Conservation (phyloP, 2,329 filamentous ascomycete species). For the Sporothrix humicola region DNA sequence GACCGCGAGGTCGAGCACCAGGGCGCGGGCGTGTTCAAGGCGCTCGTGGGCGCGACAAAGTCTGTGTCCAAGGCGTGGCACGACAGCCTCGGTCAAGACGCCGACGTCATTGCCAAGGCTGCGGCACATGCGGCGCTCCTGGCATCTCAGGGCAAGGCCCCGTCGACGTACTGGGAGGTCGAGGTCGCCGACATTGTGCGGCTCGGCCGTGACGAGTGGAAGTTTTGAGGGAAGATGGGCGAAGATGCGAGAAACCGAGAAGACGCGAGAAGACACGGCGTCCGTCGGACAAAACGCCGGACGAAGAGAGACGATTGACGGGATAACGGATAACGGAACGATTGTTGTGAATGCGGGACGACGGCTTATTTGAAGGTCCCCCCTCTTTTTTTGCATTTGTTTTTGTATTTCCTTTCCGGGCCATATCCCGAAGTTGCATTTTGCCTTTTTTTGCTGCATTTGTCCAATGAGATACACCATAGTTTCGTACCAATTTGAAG, state of each 20-base stretch:
- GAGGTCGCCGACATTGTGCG: slow-evolving; percentile 67
- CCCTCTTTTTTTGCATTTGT: not conserved
- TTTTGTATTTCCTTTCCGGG: not conserved
- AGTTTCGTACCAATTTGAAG: not conserved
- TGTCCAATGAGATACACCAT: not conserved
- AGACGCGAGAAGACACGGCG: not conserved
- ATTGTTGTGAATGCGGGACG: too few relatives aligned
- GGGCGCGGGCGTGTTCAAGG: slow-evolving; percentile 62
- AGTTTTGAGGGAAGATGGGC: slow-evolving; percentile 35
- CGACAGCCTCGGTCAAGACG: slow-evolving; percentile 75
- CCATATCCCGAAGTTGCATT: not conserved
- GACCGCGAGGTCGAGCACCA: slow-evolving; percentile 65
- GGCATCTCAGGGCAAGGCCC: slow-evolving; percentile 64
- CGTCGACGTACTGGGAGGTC: slow-evolving; percentile 65
- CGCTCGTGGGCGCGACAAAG: slow-evolving; percentile 62
- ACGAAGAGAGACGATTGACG: too few relatives aligned
- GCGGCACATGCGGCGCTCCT: slow-evolving; percentile 66
- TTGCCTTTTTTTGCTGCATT: too few relatives aligned
- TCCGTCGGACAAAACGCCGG: slow-evolving; percentile 2
- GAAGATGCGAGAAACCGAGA: not conserved
- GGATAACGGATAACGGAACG: too few relatives aligned
- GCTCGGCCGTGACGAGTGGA: slow-evolving; percentile 67
- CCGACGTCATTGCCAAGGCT: slow-evolving; percentile 71
- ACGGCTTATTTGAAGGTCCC: not conserved
- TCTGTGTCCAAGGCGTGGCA: slow-evolving; percentile 60